Percentiles rank a stretch among this genome's conserved stretches.
Conservation (phyloP, 805 yeast genomes). For the Danielia reshetovae region DNA sequence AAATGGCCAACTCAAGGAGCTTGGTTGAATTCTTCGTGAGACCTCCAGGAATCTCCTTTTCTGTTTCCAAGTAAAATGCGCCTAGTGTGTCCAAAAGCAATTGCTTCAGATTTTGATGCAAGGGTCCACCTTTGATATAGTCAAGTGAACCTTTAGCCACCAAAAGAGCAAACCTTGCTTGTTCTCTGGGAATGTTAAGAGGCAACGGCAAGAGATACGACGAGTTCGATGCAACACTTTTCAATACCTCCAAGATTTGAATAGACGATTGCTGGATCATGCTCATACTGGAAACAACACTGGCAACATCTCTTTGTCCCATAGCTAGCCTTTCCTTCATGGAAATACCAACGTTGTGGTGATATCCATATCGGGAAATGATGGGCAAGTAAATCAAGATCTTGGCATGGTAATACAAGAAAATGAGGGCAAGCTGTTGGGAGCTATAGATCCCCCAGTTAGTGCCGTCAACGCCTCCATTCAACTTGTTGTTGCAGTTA, state of each 20-base stretch:
- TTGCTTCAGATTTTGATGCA: conserved; percentile 64
- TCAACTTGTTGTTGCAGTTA: conserved; percentile 12
- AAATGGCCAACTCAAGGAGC: conserved; percentile 55
- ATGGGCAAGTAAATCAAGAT: conserved; percentile 40
- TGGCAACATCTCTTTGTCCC: conserved; percentile 33
- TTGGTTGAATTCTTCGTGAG: conserved; percentile 54
- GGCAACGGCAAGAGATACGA: conserved; percentile 60
- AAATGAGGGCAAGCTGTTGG: conserved; percentile 51
- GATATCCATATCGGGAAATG: conserved; percentile 38
- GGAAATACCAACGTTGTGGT: conserved; percentile 40
- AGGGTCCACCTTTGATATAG: conserved; percentile 77
- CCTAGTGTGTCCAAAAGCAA: conserved; percentile 49
- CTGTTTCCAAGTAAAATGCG: conserved; percentile 49
- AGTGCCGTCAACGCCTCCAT: conserved; percentile 16
- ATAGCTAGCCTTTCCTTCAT: conserved; percentile 31
- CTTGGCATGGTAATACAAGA: conserved; percentile 40
- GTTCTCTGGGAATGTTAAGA: conserved; percentile 56
- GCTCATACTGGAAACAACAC: conserved; percentile 51
- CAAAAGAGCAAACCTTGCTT: conserved; percentile 57
- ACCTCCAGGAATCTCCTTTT: conserved; percentile 55
- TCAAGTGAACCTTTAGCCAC: conserved; percentile 78
- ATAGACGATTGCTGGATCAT: conserved; percentile 66
- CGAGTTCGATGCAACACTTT: conserved; percentile 34
- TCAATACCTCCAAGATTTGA: conserved; percentile 53
- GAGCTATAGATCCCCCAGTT: conserved; percentile 32